Base-by-base conservation (phyloP, 305 asterid genomes). In the Solanum hybrid region DNA sequence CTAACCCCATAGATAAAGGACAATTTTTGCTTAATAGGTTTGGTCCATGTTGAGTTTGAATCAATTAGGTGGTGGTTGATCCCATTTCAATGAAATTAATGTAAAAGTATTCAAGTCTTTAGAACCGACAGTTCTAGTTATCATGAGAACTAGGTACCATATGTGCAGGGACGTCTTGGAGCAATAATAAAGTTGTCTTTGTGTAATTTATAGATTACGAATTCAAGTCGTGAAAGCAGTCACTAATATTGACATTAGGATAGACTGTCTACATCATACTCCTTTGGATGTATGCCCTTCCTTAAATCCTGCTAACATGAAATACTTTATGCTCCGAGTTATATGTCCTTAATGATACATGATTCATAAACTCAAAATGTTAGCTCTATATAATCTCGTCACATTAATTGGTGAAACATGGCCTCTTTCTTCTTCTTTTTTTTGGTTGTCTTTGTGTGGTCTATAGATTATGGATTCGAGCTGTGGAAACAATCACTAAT, bases 401-500 rank as follows among this genome's bases (percentile, higher is more conserved):
- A 0, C 70, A 57, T 57, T 73, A 73, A 73, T 73, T 26, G 10
- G 13, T 27, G 34, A 73, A 29, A 3, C 5, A 3, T 57, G 24
- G 24, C 24, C 24, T 17, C 70, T 57, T 57, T 17, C n/a, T 15
- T 51, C 8, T 1, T 51, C 8, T 1, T 6, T 15, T 57, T 2
- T 17, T 57, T 57, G 1, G 61, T 45, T 17, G 10, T 29, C 5
- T 6, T 1, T 75, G 2, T 6, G 5, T 75, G 1, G 8, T 6
- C 5, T 29, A 13, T 27, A 72, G 6, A n/a, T 68, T 26, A 72
- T 5, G 20, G 0, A 3, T 72, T 72, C 8, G 4, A 72, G 1
- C 0, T 2, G 0, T 5, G 10, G 0, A 72, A 72, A 6, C 2
- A 72, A 2, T 5, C 4, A 26, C 2, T 26, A 72, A 72, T 72